These are phyloP conservation scores for Leccinum fallax DNA, from an alignment of 1,284 basidiomycete genomes.

Conservation along the genomic window DNA sequence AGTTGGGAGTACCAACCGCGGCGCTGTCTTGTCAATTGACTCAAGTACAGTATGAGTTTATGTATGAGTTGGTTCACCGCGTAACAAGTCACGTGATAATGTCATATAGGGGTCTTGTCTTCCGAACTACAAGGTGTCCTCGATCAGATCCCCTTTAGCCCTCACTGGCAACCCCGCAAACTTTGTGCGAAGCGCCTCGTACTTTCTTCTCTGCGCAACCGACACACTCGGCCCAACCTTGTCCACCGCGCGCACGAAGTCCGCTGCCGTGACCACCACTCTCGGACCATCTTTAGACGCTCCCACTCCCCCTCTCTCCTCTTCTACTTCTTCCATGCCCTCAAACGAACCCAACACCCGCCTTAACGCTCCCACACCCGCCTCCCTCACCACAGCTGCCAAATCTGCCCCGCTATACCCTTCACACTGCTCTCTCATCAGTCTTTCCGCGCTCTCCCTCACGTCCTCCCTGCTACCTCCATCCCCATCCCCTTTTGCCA, in stretches of 20 bases:
- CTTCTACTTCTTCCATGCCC: conserved; percentile 39
- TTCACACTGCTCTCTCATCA: conserved; percentile 63
- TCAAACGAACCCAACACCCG: conserved; percentile 67
- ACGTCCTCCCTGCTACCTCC: conserved; percentile 29
- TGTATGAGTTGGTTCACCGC: not conserved
- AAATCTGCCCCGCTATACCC: conserved; percentile 92
- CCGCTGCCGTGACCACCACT: conserved; percentile 57
- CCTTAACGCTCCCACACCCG: conserved; percentile 83
- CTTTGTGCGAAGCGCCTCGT: conserved; percentile 77
- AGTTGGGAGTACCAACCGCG: not conserved
- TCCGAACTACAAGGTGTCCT: conserved; percentile 11
- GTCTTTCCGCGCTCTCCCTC: conserved; percentile 40
- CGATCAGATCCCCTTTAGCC: conserved; percentile 21
- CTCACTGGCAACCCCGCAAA: conserved; percentile 74
- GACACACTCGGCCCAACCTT: conserved; percentile 92
- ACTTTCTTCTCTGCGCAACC: conserved; percentile 76
- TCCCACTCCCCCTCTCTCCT: not conserved
- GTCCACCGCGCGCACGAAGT: conserved; percentile 77
- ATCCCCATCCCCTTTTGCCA: conserved; percentile 37
- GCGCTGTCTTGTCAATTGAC: no score
- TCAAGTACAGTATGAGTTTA: no score
- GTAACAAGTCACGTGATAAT: not conserved
- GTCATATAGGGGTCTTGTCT: not conserved
- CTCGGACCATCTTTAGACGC: conserved; percentile 17
- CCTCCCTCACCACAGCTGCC: conserved; percentile 85